Evolutionary conservation across 2,329 filamentous ascomycete genomes (phyloP).

Genomic region (Cercospora janseana): DNA sequence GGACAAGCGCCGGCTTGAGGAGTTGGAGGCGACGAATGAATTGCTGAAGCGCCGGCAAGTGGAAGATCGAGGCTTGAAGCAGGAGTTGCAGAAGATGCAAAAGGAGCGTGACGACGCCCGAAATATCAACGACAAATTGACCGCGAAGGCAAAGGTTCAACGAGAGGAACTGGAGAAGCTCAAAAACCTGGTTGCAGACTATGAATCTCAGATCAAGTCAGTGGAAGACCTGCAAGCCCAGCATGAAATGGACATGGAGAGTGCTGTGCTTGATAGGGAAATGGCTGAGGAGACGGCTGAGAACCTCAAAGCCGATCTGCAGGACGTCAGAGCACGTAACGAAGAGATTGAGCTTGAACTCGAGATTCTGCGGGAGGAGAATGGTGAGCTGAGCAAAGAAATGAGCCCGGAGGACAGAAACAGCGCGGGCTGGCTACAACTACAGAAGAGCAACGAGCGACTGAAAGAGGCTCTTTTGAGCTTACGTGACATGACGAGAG

Average conservation of each 20-base stretch:
- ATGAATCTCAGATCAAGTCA: constrained; percentile 65
- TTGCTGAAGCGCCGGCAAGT: constrained; percentile 82
- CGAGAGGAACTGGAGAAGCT: constrained; percentile 76
- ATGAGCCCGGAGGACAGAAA: constrained; percentile 86
- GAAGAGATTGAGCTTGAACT: constrained; percentile 87
- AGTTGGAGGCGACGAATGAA: constrained; percentile 81
- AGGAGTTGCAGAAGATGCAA: constrained; percentile 72
- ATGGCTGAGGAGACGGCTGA: constrained; percentile 95
- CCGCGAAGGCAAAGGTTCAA: constrained; percentile 81
- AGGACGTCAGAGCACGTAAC: constrained; percentile 68
- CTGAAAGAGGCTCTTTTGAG: constrained; percentile 80
- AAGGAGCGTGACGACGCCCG: constrained; percentile 76
- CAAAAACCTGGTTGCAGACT: constrained; percentile 73
- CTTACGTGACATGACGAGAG: constrained; percentile 81
- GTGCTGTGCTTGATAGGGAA: constrained; percentile 85
- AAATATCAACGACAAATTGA: constrained; percentile 82
- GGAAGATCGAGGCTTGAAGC: constrained; percentile 83
- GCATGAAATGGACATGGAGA: constrained; percentile 79
- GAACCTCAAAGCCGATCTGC: constrained; percentile 74
- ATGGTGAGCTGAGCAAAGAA: constrained; percentile 75
- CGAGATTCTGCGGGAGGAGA: constrained; percentile 83
- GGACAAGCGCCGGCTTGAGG: constrained; percentile 70
- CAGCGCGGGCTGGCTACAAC: constrained; percentile 83
- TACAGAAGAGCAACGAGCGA: constrained; percentile 87
- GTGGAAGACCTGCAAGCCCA: constrained; percentile 76